These are phyloP conservation scores for Blastobotrys raffinosifermentans DNA, from an alignment of 1,139 yeast genomes.

Conservation along the genomic window DNA sequence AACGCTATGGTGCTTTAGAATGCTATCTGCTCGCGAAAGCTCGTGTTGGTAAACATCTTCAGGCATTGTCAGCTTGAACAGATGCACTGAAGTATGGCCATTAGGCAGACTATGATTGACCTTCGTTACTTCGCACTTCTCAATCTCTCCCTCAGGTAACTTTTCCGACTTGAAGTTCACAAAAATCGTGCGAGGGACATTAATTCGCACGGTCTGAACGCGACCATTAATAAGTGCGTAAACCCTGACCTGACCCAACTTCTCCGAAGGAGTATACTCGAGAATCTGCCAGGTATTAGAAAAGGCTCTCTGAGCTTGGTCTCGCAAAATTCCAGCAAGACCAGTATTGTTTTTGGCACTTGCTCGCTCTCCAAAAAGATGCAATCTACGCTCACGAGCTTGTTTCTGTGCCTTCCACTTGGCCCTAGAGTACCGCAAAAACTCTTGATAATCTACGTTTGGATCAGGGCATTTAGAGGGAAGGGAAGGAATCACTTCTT, in stretches of 20 bases:
- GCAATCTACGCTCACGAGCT: conserved; percentile 64
- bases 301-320: conserved; percentile 65
- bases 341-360: conserved; percentile 39
- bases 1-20: conserved; percentile 58
- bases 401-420: conserved; percentile 78
- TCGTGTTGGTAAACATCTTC: conserved; percentile 59
- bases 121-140: conserved; percentile 53
- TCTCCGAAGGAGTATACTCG: conserved; percentile 52
- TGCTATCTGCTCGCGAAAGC: conserved; percentile 49
- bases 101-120: conserved; percentile 63
- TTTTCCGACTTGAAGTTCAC: conserved; percentile 50
- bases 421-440: conserved; percentile 71
- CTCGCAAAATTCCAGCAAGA: conserved; percentile 64
- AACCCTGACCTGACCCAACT: conserved; percentile 72
- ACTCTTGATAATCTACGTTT: conserved; percentile 66
- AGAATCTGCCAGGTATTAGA: conserved; percentile 83
- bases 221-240: conserved; percentile 63
- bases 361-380: conserved; percentile 65
- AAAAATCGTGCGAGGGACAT: conserved; percentile 67
- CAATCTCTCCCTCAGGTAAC: conserved; percentile 40
- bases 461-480: conserved; percentile 49
- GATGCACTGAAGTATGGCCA: conserved; percentile 52
- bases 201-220: conserved; percentile 66
- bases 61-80: conserved; percentile 63
- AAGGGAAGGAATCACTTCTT: conserved; percentile 17